Conservation (phyloP, 352 stramenopile genomes). For the Phytophthora pini region DNA sequence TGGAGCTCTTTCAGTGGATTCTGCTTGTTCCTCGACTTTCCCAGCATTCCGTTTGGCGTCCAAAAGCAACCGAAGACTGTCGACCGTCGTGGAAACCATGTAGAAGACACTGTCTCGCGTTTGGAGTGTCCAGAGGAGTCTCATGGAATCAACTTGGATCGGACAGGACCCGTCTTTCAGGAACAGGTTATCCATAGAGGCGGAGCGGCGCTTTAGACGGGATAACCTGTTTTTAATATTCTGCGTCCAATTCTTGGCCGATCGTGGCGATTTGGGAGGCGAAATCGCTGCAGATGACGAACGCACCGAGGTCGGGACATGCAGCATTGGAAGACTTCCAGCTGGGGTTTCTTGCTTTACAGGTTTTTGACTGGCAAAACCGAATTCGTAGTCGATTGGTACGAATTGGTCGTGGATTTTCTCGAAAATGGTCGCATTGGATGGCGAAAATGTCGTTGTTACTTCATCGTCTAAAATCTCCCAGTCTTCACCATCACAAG, state of each 20-base stretch:
- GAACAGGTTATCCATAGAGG: constrained; percentile 77
- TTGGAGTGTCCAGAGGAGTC: constrained; percentile 80
- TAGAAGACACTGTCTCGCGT: constrained; percentile 78
- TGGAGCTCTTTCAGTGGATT: background rate
- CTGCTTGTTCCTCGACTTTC: constrained; percentile 11
- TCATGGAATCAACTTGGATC: constrained; percentile 86
- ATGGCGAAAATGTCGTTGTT: constrained; percentile 38
- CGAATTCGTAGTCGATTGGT: constrained; percentile 57
- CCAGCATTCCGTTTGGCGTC: constrained; percentile 38
- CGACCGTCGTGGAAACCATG: constrained; percentile 61
- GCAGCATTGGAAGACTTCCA: constrained; percentile 17
- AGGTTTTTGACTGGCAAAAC: constrained; percentile 29
- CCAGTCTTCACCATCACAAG: constrained; percentile 21
- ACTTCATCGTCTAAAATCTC: constrained; percentile 34
- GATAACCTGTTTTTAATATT: constrained; percentile 60
- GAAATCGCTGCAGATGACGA: constrained; percentile 14
- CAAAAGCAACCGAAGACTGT: constrained; percentile 56
- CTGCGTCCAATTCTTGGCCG: constrained; percentile 56
- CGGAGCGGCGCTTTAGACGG: constrained; percentile 62
- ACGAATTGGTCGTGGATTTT: constrained; percentile 61
- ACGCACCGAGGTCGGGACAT: constrained; percentile 23
- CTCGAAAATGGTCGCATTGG: constrained; percentile 31
- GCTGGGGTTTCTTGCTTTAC: constrained; percentile 15
- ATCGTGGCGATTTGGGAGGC: constrained; percentile 38
- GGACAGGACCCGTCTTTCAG: constrained; percentile 74